These are phyloP conservation scores for Hypoxylon sp. DNA, from an alignment of 2,329 filamentous ascomycete genomes.

Conservation along the genomic window DNA sequence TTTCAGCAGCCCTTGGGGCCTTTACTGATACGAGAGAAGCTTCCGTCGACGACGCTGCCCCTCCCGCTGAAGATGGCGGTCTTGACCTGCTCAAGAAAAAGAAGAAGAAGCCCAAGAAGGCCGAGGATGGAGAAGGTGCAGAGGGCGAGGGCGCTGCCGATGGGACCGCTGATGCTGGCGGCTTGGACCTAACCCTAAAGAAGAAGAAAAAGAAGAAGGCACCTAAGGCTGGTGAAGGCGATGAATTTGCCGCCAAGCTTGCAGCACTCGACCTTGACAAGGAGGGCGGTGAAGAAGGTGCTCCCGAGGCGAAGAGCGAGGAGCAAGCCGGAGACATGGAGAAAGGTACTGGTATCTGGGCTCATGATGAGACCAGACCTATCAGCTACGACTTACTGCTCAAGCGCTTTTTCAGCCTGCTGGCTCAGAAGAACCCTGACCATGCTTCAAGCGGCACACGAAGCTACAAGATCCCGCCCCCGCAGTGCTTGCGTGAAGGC, in stretches of 20 bases:
- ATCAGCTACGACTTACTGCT: constrained; percentile 91
- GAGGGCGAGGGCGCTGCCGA: constrained; percentile 67
- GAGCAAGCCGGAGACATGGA: constrained; percentile 83
- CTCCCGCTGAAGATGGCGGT: constrained; percentile 67
- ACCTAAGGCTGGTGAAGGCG: constrained; percentile 63
- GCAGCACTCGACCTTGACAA: constrained; percentile 75
- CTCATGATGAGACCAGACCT: constrained; percentile 81
- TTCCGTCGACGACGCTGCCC: constrained; percentile 55
- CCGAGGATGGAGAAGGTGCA: constrained; percentile 63
- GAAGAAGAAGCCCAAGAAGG: constrained; percentile 77
- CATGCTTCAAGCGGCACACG: constrained; percentile 89
- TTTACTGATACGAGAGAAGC: constrained; percentile 68
- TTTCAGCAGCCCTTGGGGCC: constrained; percentile 68
- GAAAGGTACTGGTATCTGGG: constrained; percentile 90
- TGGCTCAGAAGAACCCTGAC: constrained; percentile 97
- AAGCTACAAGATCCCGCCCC: constrained; percentile 99
- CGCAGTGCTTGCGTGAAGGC: constrained; percentile 98
- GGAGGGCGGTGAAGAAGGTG: constrained; percentile 68
- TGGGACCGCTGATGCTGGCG: constrained; percentile 72
- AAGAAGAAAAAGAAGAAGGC: constrained; percentile 77
- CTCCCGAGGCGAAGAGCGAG: constrained; percentile 64
- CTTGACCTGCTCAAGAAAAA: constrained; percentile 82
- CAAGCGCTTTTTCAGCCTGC: constrained; percentile 91
- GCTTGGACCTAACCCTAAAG: constrained; percentile 81
- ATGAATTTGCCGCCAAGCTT: constrained; percentile 71